Evolutionary conservation across 2,329 filamentous ascomycete genomes (phyloP), one percentile per base, ranked within the genome.

Genomic region (Exophiala oligosperma): DNA sequence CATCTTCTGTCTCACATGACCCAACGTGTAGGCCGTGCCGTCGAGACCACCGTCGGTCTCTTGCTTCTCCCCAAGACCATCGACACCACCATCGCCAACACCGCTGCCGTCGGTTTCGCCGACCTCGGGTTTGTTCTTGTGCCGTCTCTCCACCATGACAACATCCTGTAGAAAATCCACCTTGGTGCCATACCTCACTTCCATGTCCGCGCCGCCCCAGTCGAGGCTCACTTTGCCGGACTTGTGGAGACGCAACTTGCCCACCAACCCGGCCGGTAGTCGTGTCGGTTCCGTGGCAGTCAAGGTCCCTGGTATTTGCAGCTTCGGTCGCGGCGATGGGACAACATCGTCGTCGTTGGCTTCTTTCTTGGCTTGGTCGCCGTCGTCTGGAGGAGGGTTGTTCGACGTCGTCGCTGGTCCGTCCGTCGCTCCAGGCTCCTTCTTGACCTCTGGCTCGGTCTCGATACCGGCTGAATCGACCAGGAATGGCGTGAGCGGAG

Each of bases 1-100:
- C 67, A 87, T 86, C 71, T 86, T 87, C 54, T 82, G 83, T 70
- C 81, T 83, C n/a, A 87, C 76, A 66, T 84, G 79, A 7, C 84
- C 85, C 74, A 87, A 81, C 2, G 79, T 79, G 71, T 79, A 80
- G 38, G 80, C 77, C 56, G 71, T 69, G 17, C 71, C 68, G 3
- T 49, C 47, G 8, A 59, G 53, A 23, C 38, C 50, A 24, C 52
- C 53, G 7, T 54, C 54, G 17, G 14, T 38, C 58, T 44, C 38
- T 35, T 35, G 29, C 28, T 8, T 43, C 37, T 37, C 26, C 38
- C 11, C 26, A 28, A 7, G 26, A 28, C 26, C 26, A 28, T 28
- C 26, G 7, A 4, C 26, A 28, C 4, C 32, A 35, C 4, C 32
- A 35, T 2, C 32, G 8, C 9, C 32, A 35, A 6, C 32, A 9